phyloP scores from a whole-genome alignment of 306 rosid genomes.

The Prinsepia uniflora region DNA sequence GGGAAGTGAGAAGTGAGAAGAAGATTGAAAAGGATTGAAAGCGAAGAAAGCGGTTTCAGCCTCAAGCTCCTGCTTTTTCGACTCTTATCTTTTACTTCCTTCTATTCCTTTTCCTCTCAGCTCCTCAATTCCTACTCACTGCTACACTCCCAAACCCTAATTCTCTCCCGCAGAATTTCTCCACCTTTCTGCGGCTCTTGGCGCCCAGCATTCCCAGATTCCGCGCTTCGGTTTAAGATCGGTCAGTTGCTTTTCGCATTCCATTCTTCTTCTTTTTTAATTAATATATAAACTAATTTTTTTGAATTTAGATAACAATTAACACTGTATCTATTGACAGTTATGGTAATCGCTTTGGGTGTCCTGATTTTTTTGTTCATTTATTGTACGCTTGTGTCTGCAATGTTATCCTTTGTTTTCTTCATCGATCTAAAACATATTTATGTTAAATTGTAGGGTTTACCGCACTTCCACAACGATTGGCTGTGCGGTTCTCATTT shows the following conservation, averaged over 20 bases:
- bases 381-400: not conserved
- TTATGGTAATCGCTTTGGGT: not conserved
- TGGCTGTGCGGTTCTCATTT: conserved; percentile 33
- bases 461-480: conserved; percentile 33
- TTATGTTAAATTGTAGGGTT: conserved; percentile 24
- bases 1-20: not conserved
- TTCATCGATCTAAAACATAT: conserved; percentile 5
- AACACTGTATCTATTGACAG: not conserved
- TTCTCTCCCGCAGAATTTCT: not conserved
- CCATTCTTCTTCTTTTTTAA: not conserved
- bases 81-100: not conserved
- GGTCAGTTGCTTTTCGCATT: conserved; percentile 27
- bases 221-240: conserved; percentile 35
- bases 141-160: not conserved
- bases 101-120: not conserved
- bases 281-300: not conserved
- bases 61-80: conserved; percentile 3
- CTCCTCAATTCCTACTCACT: not conserved
- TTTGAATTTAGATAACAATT: not conserved
- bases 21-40: conserved; percentile 1
- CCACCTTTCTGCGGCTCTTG: not conserved
- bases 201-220: conserved; percentile 25
- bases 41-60: conserved; percentile 21
- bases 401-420: not conserved
- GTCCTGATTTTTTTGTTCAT: not conserved